Evolutionary conservation across 225 moss, liverwort and hornwort genomes (phyloP), one percentile per base, ranked within the genome.

Genomic region (Marchantia polymorpha): DNA sequence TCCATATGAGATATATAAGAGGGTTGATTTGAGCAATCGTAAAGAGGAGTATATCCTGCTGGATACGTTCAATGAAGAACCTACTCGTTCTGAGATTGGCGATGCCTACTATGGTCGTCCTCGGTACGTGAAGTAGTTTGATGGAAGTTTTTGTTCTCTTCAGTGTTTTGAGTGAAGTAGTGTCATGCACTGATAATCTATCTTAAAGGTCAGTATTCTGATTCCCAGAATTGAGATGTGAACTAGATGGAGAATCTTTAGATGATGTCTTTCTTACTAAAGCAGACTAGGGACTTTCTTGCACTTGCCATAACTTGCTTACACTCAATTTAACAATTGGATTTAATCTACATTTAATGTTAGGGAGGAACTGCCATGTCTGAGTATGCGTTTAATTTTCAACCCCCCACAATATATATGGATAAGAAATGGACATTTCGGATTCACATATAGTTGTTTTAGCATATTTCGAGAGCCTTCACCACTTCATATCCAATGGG

Each of bases 1-100:
- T 82, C 91, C 91, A 3, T 88, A 93, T 79, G 91, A 95, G 78
- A 81, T 99, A 39, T 93, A 89, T 82, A 92, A 78, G 83, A 92
- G 99, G 85, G 79, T 88, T 55, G 85, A 99, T 81, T 82, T 86
- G 70, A 81, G 85, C 26, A 64, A 70, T 64, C 90, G 88, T 63
- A 90, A 90, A 74, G 99, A 99, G 82, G 55, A 73, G 30, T 99
- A 99, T 30, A 64, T 87, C 80, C 82, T 78, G 3, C 85, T 99
- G 71, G 93, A 91, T 56, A 83, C 91, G 17, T 99, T 89, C 78
- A 87, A 90, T 67, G 84, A 89, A 29, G 90, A 88, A 47, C 99
- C 93, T 25, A 87, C 56, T 52, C 73, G 83, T 11, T 69, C 88
- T 64, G 92, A 95, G 75, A 91, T 99, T 64, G 82, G 91, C 61